Percentiles rank a stretch among this genome's conserved stretches.
Conservation (phyloP, 805 yeast genomes). For the Tetrapisispora fleetii region DNA sequence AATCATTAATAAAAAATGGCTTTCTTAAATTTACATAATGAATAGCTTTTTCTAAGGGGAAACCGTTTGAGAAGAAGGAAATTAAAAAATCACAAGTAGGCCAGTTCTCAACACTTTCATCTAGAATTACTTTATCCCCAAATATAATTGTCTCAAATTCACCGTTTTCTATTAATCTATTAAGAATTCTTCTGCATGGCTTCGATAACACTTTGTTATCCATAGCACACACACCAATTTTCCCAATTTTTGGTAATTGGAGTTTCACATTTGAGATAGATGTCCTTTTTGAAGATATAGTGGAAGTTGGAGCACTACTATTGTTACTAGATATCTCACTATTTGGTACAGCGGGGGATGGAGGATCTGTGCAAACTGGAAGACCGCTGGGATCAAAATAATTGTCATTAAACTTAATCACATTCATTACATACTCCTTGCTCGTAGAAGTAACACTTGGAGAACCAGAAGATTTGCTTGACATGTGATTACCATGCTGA, state of each 20-base stretch:
- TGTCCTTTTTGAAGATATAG: constrained; percentile 22
- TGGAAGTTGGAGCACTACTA: constrained; percentile 13
- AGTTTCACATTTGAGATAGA: constrained; percentile 24
- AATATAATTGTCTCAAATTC: constrained; percentile 95
- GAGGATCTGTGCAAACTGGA: not conserved
- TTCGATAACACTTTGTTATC: constrained; percentile 92
- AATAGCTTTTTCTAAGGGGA: constrained; percentile 93
- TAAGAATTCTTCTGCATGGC: constrained; percentile 87
- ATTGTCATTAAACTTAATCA: not conserved
- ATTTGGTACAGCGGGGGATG: not conserved
- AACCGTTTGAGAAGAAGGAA: constrained; percentile 90
- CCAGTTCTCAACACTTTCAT: constrained; percentile 92
- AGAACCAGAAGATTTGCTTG: not conserved
- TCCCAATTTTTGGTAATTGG: constrained; percentile 66
- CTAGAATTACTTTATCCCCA: constrained; percentile 93
- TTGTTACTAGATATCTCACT: not conserved
- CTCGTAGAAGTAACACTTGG: constrained; percentile 1
- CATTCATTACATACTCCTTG: not conserved
- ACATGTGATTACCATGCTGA: constrained; percentile 5
- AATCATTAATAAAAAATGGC: constrained; percentile 83
- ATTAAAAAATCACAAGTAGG: constrained; percentile 95
- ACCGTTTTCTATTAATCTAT: constrained; percentile 79
- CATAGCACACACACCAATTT: constrained; percentile 98
- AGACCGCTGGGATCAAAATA: not conserved
- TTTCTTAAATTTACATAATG: constrained; percentile 78